A percentile compares a stretch with the other conserved stretches of the same genome.
Evolutionary conservation across 176 grass and related monocot genomes (phyloP).

Genomic region (Oropetium thomaeum): DNA sequence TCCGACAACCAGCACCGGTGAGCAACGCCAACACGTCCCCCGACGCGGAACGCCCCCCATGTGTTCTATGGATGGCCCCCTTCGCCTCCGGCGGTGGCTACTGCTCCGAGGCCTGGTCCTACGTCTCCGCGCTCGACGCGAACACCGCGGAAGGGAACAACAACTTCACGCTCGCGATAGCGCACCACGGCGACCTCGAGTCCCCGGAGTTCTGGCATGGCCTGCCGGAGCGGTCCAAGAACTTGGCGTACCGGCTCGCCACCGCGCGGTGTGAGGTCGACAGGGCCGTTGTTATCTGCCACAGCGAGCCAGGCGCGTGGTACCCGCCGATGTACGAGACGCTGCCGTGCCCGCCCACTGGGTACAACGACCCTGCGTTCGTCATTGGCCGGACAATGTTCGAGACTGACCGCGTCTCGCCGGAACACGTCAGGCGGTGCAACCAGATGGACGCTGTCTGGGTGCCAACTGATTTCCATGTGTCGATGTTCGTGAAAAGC

Average conservation of each 20-base stretch:
- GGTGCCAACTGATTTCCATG: conserved; percentile 69
- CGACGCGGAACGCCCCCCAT: conserved; percentile 45
- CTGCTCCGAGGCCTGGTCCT: conserved; percentile 81
- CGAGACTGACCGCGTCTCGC: conserved; percentile 60
- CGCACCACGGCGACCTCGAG: conserved; percentile 59
- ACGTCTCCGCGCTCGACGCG: conserved; percentile 37
- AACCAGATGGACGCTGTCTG: conserved; percentile 71
- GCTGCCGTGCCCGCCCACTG: conserved; percentile 50
- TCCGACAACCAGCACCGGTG: background rate
- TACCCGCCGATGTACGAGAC: conserved; percentile 59
- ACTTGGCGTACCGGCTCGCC: conserved; percentile 45
- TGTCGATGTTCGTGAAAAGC: conserved; percentile 44
- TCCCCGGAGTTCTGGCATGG: conserved; percentile 66
- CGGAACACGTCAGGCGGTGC: conserved; percentile 57
- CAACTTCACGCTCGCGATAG: conserved; percentile 44
- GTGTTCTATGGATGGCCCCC: conserved; percentile 85
- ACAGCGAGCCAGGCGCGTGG: conserved; percentile 79
- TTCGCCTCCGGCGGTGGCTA: conserved; percentile 70
- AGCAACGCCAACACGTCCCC: background rate
- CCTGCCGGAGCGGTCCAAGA: conserved; percentile 48
- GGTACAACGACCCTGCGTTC: conserved; percentile 50
- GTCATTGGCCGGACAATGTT: conserved; percentile 76
- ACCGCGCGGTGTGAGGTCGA: conserved; percentile 33
- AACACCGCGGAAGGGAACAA: background rate
- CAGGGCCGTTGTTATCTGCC: conserved; percentile 56